Conservation (phyloP, 768 basidiomycete species). For the Tylopilus rubrobrunneus region DNA sequence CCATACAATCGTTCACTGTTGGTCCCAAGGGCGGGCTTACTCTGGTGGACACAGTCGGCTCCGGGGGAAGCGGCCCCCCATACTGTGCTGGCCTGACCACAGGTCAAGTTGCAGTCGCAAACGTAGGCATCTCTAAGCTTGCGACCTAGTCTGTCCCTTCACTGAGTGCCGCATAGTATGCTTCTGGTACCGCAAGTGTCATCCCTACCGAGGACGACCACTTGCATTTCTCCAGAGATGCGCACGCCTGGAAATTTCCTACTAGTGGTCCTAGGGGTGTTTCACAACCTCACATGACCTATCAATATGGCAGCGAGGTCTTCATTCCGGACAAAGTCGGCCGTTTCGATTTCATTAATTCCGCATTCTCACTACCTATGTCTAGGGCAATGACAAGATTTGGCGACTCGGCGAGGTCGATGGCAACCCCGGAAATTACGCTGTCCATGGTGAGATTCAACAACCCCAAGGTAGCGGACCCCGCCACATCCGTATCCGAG, state of each 20-base stretch:
- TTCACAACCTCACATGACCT: constrained; percentile 66
- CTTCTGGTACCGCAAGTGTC: constrained; percentile 50
- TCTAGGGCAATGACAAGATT: constrained; percentile 62
- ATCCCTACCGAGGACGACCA: constrained; percentile 42
- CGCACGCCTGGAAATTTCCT: constrained; percentile 52
- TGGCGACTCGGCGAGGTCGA: constrained; percentile 54
- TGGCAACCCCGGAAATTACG: constrained; percentile 41
- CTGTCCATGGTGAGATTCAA: constrained; percentile 56
- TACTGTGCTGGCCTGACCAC: constrained; percentile 49
- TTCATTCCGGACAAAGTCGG: constrained; percentile 64
- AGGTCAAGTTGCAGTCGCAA: constrained; percentile 57
- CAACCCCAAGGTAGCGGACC: constrained; percentile 66
- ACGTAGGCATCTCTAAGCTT: constrained; percentile 35
- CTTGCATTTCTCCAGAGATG: constrained; percentile 31
- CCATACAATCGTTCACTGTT: constrained; percentile 57
- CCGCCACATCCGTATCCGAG: constrained; percentile 41
- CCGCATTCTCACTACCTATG: not conserved
- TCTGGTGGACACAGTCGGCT: constrained; percentile 40
- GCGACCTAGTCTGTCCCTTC: no score
- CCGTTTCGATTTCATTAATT: not conserved
- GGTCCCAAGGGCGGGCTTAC: constrained; percentile 43
- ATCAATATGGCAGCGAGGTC: constrained; percentile 52
- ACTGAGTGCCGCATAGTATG: constrained; percentile 37
- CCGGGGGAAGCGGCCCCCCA: constrained; percentile 51
- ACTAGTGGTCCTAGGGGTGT: constrained; percentile 24